Percentiles rank a stretch among this genome's conserved stretches.
Conservation (phyloP, 2,329 filamentous ascomycete genomes). For the Paraphoma chrysanthemicola region DNA sequence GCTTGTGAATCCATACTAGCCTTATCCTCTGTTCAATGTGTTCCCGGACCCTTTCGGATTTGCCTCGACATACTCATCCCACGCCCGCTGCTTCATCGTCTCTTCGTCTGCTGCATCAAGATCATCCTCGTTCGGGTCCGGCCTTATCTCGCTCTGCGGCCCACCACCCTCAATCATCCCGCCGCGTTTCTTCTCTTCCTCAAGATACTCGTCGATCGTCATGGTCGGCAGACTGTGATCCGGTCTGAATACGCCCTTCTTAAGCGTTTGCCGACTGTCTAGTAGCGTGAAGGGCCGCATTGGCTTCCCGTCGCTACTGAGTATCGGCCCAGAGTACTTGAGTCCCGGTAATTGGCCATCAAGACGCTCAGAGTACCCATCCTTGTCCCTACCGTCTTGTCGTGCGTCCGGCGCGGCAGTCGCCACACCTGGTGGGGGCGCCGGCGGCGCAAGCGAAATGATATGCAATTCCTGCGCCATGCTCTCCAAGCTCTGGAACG, state of each 20-base stretch:
- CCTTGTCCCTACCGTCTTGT: constrained; percentile 55
- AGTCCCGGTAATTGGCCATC: constrained; percentile 61
- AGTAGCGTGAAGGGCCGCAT: constrained; percentile 90
- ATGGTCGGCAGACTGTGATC: constrained; percentile 96
- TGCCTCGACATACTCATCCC: constrained; percentile 93
- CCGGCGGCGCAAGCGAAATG: constrained; percentile 73
- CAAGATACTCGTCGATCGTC: constrained; percentile 96
- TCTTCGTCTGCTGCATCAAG: constrained; percentile 85
- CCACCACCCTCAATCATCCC: constrained; percentile 92
- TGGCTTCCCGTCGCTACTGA: constrained; percentile 81
- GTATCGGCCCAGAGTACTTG: constrained; percentile 70
- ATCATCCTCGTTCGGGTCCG: constrained; percentile 88
- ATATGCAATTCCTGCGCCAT: constrained; percentile 85
- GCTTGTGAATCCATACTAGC: too few relatives aligned
- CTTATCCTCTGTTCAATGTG: constrained; percentile 76
- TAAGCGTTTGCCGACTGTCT: constrained; percentile 75
- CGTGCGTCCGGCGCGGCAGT: constrained; percentile 52
- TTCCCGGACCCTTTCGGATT: constrained; percentile 87
- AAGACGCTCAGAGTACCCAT: constrained; percentile 74
- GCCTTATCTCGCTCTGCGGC: constrained; percentile 70
- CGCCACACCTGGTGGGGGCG: constrained; percentile 51
- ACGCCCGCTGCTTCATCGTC: constrained; percentile 90
- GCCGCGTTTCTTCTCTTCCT: constrained; percentile 83
- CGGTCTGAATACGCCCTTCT: constrained; percentile 82
- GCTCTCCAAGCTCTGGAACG: constrained; percentile 87